These are phyloP conservation scores for Xerocomus brunneocitrinus DNA, from an alignment of 768 basidiomycete species.

Conservation along the genomic window DNA sequence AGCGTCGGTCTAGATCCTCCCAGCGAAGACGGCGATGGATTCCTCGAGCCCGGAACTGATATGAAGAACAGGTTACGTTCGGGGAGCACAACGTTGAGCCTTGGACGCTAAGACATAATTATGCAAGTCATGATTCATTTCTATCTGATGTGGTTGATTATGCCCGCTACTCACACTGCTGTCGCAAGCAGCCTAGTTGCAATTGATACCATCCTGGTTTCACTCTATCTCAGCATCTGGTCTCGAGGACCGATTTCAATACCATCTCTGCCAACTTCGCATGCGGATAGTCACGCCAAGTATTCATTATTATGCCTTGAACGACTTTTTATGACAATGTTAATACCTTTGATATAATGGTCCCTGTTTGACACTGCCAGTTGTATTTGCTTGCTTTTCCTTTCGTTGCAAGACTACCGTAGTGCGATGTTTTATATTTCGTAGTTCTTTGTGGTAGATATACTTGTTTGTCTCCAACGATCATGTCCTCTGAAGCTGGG, in stretches of 20 bases:
- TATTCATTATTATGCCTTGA: constrained; percentile 12
- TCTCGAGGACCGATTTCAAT: constrained; percentile 23
- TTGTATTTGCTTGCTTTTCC: constrained; percentile 11
- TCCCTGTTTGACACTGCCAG: constrained; percentile 5
- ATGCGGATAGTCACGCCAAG: constrained; percentile 1
- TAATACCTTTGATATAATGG: constrained; percentile 21
- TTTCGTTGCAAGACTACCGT: constrained; percentile 1
- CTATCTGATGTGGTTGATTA: constrained; percentile 5
- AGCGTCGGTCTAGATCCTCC: constrained; percentile 33
- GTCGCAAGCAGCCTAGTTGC: constrained; percentile 12
- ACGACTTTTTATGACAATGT: constrained; percentile 25
- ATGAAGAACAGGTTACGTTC: constrained; percentile 25
- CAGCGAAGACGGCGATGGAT: constrained; percentile 15
- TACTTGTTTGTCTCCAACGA: not conserved
- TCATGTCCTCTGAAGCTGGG: constrained; percentile 31
- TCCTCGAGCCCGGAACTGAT: constrained; percentile 15
- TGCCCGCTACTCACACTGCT: constrained; percentile 10
- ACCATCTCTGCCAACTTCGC: constrained; percentile 8
- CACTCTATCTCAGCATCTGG: constrained; percentile 8
- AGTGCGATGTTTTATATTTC: not conserved
- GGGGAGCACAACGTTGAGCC: constrained; percentile 22
- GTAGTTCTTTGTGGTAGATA: not conserved
- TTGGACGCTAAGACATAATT: constrained; percentile 18
- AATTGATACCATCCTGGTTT: constrained; percentile 9
- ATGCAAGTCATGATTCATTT: constrained; percentile 14